Base-by-base conservation (phyloP, 140 eudicot species). In the Bidens hawaiensis region DNA sequence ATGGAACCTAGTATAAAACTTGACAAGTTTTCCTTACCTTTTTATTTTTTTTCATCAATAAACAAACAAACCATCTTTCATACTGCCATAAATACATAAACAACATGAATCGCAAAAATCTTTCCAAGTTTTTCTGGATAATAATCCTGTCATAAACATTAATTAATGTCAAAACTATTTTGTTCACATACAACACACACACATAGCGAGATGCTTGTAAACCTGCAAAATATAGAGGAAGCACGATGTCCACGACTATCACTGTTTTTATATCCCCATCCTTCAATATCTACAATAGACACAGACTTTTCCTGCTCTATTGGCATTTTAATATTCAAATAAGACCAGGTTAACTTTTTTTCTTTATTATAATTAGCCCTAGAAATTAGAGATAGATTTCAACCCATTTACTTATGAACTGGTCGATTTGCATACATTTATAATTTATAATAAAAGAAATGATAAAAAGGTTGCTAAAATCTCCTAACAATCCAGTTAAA, bases 111-210 rank as follows among this genome's bases (percentile, higher is more conserved):
- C 0, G 86, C 68, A 48, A 86, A 72, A 76, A 86, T 26, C 70
- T 84, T 90, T 25, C 81, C 95, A 14, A 90, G 79, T 67, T 90
- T 79, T 70, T 90, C 97, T 6, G 97, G 97, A 64, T 86, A 82
- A 62, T 75, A 90, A 31, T 90, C 97, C 97, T 90, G 94, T 55
- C 36, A 85, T 43, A 43, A 62, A 71, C 72, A 78, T 33, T 23
- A 25, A 40, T 34, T 2, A n/a, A n/a, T 23, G n/a, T 43, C 14
- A 58, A 56, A 22, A 28, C 65, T 34, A 31, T n/a, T n/a, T 7
- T 50, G 31, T 24, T 6, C 31, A 30, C 24, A 60, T 25, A 70
- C 34, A 42, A 24, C 34, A 48, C 6, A 40, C 15, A 64, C 47
- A 24, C 15, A 19, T 19, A 61, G 25, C 34, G 31, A 26, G 23